Base-by-base conservation (phyloP, 495 filamentous ascomycete species). In the Hypoxylon fragiforme region DNA sequence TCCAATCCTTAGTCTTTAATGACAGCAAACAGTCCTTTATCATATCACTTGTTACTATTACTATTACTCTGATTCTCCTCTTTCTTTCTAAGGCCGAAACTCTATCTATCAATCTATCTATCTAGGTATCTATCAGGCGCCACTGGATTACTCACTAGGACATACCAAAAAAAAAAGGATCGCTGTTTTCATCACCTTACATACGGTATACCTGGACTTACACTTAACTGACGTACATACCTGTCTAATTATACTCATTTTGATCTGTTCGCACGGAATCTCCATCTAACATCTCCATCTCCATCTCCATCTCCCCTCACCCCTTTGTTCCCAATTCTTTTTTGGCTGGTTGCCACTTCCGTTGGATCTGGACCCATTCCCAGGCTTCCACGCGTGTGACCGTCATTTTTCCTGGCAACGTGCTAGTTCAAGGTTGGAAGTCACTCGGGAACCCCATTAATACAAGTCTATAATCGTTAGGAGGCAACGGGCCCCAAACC, bases 121-220 rank as follows among this genome's bases (percentile, higher is more conserved):
- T 28, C 26, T 3, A n/a, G 37, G 26, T 44, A 18, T n/a, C 30
- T 38, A 51, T 31, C 32, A 45, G 28, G 36, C 52, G 47, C 52
- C 45, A 47, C 6, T 32, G 21, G 31, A 49, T 56, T 52, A 43
- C 42, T 56, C 37, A n/a, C n/a, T n/a, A n/a, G n/a, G n/a, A n/a
- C n/a, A n/a, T n/a, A n/a, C n/a, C n/a, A n/a, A 60, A 60, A 65
- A 41, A 19, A 44, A 34, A 3, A 32, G 21, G 4, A 48, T 41
- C 36, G 50, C 65, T 65, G 57, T 73, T 72, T 73, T 57, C 72
- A 68, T 71, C 69, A 19, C 20, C 64, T 66, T 61, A n/a, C n/a
- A n/a, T 66, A 13, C 6, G 9, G 13, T 13, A 7, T 16, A n/a
- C n/a, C 13, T 15, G 24, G 59, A 60, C 49, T 52, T 28, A 47